Conservation (phyloP, 345 rosid genomes). For the Linum lewisii region DNA sequence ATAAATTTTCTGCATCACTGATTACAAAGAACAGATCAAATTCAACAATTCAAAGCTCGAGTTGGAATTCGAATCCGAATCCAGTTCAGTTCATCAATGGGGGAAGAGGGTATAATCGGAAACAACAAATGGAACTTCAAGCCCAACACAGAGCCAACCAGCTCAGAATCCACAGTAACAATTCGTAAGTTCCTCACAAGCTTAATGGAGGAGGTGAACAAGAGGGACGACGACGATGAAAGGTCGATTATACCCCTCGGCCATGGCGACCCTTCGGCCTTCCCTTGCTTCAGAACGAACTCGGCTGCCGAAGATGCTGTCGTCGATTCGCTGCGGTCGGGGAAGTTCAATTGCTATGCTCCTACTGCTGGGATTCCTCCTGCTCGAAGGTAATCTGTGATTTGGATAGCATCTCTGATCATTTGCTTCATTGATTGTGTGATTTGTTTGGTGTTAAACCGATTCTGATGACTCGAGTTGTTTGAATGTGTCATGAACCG, state of each 20-base stretch:
- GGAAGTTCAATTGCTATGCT: conserved; percentile 79
- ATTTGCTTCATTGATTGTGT: not conserved
- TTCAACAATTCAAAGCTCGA: too few relatives aligned
- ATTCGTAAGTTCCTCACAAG: conserved; percentile 9
- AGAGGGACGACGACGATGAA: conserved; percentile 18
- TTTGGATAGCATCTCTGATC: too few relatives aligned
- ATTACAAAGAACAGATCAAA: too few relatives aligned
- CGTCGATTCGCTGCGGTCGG: conserved; percentile 54
- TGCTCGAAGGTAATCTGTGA: conserved; percentile 52
- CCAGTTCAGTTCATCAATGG: too few relatives aligned
- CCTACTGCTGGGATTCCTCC: conserved; percentile 89
- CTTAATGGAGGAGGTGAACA: conserved; percentile 42
- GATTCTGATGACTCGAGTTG: too few relatives aligned
- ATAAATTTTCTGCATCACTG: too few relatives aligned
- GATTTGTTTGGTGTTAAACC: not conserved
- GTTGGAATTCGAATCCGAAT: too few relatives aligned
- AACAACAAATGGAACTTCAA: too few relatives aligned
- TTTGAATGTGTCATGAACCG: too few relatives aligned
- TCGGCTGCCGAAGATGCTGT: conserved; percentile 55
- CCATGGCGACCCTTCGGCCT: conserved; percentile 84
- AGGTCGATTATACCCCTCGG: conserved; percentile 61
- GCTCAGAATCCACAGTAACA: too few relatives aligned
- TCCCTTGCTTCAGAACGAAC: conserved; percentile 67
- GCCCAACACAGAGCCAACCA: too few relatives aligned
- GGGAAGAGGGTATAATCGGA: too few relatives aligned